Evolutionary conservation across 176 grass and related monocot genomes (phyloP).

Genomic region (Oryza punctata): DNA sequence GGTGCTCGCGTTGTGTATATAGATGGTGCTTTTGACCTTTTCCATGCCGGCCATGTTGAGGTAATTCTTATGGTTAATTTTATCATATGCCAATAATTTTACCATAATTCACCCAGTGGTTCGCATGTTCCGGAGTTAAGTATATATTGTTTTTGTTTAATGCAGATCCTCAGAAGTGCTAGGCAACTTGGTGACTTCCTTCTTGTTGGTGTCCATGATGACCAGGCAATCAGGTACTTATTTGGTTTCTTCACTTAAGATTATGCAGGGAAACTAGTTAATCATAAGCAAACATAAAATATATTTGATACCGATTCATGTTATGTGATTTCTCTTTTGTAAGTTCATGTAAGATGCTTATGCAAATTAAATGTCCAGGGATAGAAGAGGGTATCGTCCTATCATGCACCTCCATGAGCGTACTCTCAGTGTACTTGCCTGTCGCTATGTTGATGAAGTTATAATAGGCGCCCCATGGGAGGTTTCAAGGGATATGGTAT

Average conservation of each 20-base stretch:
- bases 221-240: constrained; percentile 76
- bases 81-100: constrained; percentile 36
- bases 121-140: background rate
- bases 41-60: constrained; percentile 97
- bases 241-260: background rate
- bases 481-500: constrained; percentile 93
- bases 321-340: constrained; percentile 18
- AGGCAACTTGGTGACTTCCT: constrained; percentile 93
- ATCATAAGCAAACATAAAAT: background rate
- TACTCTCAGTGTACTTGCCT: constrained; percentile 88
- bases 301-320: constrained; percentile 2
- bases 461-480: constrained; percentile 96
- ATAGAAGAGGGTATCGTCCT: constrained; percentile 64
- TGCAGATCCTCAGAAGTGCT: constrained; percentile 87
- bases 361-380: constrained; percentile 51
- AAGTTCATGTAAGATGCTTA: constrained; percentile 29
- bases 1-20: constrained; percentile 89
- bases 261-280: constrained; percentile 4
- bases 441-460: constrained; percentile 95
- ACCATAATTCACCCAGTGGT: background rate
- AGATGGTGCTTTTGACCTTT: constrained; percentile 96
- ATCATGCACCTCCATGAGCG: constrained; percentile 96
- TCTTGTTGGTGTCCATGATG: constrained; percentile 89
- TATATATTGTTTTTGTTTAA: constrained; percentile 28
- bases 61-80: constrained; percentile 45